Conservation (phyloP, 495 filamentous ascomycete species). For the Penicillium taxi region DNA sequence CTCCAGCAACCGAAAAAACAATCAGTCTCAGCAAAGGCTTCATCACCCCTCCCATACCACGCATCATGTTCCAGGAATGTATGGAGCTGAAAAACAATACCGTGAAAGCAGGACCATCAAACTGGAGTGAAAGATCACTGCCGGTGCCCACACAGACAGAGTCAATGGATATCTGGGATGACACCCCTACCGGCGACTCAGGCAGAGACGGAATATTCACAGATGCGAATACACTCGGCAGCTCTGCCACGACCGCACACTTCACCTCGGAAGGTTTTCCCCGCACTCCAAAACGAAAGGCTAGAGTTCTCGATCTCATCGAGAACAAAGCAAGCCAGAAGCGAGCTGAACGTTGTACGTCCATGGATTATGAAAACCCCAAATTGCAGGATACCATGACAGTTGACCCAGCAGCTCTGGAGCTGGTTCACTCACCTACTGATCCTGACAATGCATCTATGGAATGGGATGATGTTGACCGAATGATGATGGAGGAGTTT, state of each 20-base stretch:
- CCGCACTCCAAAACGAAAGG: slow-evolving; percentile 4
- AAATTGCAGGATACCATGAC: too few species aligned
- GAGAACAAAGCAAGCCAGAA: neutral
- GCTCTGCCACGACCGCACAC: neutral
- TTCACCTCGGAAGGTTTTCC: neutral
- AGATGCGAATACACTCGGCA: neutral
- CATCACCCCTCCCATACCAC: too few species aligned
- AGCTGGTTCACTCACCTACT: neutral
- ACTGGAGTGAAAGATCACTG: too few species aligned
- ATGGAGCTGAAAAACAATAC: too few species aligned
- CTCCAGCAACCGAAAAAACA: too few species aligned
- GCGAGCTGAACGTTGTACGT: neutral
- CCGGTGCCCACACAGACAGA: too few species aligned
- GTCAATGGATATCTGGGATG: slow-evolving; percentile 2
- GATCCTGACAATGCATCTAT: slow-evolving; percentile 4
- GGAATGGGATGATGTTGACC: slow-evolving; percentile 31
- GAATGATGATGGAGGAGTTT: slow-evolving; percentile 29
- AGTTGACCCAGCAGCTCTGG: neutral
- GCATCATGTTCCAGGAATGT: too few species aligned
- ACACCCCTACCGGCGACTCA: neutral
- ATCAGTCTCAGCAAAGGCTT: too few species aligned
- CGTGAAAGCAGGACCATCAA: too few species aligned
- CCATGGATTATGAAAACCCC: neutral
- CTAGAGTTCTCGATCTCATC: neutral
- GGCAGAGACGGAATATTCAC: slow-evolving; percentile 1